Conservation (phyloP, 768 basidiomycete species). For the Mycena maculata region DNA sequence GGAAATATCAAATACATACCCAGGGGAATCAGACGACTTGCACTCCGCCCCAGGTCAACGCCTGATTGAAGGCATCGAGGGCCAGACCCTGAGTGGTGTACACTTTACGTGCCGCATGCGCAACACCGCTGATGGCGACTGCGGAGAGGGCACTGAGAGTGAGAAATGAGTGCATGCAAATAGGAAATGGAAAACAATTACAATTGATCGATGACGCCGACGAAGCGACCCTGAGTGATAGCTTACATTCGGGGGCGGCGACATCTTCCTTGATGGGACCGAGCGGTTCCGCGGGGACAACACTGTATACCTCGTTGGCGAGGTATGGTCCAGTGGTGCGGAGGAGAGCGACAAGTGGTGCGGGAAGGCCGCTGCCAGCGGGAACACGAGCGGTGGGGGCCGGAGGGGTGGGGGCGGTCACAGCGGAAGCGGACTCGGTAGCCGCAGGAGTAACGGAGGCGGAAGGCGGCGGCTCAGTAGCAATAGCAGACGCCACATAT, state of each 20-base stretch:
- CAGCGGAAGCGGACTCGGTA: too few relatives aligned
- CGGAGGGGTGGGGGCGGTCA: too few relatives aligned
- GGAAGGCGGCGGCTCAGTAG: neutral
- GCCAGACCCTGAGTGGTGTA: slow-evolving; percentile 3
- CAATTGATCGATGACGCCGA: too few relatives aligned
- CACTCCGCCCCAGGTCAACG: slow-evolving; percentile 9
- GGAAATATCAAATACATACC: too few relatives aligned
- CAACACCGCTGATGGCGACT: slow-evolving; percentile 5
- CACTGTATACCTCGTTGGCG: slow-evolving; percentile 4
- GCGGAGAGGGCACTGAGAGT: neutral
- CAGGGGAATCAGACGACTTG: neutral
- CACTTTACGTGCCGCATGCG: neutral
- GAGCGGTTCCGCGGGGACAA: neutral
- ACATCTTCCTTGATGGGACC: neutral
- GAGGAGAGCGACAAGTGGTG: neutral
- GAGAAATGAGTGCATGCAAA: neutral
- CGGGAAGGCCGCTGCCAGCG: neutral
- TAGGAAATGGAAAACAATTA: neutral
- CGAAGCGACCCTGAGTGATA: neutral
- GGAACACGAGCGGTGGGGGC: neutral
- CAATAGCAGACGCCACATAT: too few relatives aligned
- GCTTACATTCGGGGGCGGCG: neutral
- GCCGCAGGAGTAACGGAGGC: neutral
- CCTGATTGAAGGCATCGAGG: slow-evolving; percentile 14
- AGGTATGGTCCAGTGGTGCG: too few relatives aligned